A percentile compares a stretch with the other conserved stretches of the same genome.
Evolutionary conservation across 306 rosid species (phyloP).

Genomic region (Cicer arietinum): DNA sequence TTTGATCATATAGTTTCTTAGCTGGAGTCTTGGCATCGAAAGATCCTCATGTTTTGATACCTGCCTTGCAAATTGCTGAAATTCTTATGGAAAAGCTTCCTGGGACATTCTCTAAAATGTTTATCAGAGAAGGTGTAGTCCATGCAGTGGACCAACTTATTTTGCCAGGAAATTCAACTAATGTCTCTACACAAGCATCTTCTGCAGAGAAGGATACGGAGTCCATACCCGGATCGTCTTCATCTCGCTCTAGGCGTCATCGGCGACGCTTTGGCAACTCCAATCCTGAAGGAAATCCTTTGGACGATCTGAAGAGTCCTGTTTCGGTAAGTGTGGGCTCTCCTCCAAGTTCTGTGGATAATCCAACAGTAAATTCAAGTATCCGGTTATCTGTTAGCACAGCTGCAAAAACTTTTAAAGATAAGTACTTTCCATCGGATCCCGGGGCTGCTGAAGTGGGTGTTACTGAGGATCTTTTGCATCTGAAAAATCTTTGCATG

Average conservation of each 20-base stretch:
- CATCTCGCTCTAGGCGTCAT: constrained; percentile 89
- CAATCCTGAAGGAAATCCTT: constrained; percentile 75
- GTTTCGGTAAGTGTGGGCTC: constrained; percentile 71
- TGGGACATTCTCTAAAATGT: constrained; percentile 84
- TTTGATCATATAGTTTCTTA: constrained; percentile 69
- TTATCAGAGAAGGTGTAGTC: constrained; percentile 94
- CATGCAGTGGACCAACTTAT: constrained; percentile 98
- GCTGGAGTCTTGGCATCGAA: constrained; percentile 99
- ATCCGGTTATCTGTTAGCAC: constrained; percentile 76
- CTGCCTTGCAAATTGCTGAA: constrained; percentile 96
- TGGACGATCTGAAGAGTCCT: constrained; percentile 71
- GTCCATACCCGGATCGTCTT: constrained; percentile 65
- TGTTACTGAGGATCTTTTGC: constrained; percentile 88
- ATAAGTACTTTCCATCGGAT: constrained; percentile 84
- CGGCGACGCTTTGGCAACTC: constrained; percentile 77
- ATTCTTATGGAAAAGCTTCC: constrained; percentile 98
- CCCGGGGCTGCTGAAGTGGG: constrained; percentile 83
- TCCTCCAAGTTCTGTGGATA: constrained; percentile 77
- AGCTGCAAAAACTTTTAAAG: constrained; percentile 86
- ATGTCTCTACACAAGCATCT: constrained; percentile 61
- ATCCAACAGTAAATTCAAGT: constrained; percentile 72
- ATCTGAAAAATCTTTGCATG: constrained; percentile 78
- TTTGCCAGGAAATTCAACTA: constrained; percentile 63
- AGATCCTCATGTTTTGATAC: constrained; percentile 90
- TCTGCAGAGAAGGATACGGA: constrained; percentile 79